Evolutionary conservation across 106 monocot genomes (phyloP).

Genomic region (Platanthera zijinensis): DNA sequence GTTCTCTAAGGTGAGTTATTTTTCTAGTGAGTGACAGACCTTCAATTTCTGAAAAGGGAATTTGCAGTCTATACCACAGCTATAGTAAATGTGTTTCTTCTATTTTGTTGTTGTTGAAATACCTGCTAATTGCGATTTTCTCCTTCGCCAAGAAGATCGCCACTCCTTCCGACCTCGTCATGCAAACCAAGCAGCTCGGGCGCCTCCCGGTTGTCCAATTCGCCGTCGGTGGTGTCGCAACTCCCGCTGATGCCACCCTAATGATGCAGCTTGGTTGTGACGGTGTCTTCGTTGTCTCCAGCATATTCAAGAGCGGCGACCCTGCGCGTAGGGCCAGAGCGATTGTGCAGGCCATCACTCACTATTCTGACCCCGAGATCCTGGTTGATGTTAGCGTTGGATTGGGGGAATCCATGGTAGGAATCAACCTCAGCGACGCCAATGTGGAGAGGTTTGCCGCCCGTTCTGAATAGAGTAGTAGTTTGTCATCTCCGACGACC

Average conservation of each 20-base stretch:
- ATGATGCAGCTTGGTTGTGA: conserved; percentile 56
- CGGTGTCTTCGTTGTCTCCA: conserved; percentile 43
- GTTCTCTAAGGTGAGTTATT: no score
- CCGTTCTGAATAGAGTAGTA: conserved; percentile 30
- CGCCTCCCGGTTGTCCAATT: conserved; percentile 41
- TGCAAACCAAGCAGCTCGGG: conserved; percentile 37
- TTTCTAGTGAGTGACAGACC: no score
- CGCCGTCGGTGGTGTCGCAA: conserved; percentile 35
- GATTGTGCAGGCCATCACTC: no score
- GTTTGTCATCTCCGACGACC: conserved; percentile 28
- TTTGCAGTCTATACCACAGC: background rate
- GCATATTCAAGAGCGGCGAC: conserved; percentile 45
- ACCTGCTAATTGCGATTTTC: conserved; percentile 9
- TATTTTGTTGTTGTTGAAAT: background rate
- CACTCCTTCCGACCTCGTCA: conserved; percentile 39
- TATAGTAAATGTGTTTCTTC: background rate
- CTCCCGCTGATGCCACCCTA: conserved; percentile 38
- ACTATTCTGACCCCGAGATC: no score
- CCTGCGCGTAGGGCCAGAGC: no score
- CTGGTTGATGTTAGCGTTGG: no score
- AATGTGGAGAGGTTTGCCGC: conserved; percentile 49
- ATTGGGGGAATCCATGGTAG: no score
- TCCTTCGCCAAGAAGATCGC: conserved; percentile 39
- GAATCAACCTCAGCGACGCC: conserved; percentile 39
- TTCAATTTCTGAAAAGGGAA: no score